phyloP scores from a whole-genome alignment of 345 rosid genomes.

The Pseudoturritis turrita region DNA sequence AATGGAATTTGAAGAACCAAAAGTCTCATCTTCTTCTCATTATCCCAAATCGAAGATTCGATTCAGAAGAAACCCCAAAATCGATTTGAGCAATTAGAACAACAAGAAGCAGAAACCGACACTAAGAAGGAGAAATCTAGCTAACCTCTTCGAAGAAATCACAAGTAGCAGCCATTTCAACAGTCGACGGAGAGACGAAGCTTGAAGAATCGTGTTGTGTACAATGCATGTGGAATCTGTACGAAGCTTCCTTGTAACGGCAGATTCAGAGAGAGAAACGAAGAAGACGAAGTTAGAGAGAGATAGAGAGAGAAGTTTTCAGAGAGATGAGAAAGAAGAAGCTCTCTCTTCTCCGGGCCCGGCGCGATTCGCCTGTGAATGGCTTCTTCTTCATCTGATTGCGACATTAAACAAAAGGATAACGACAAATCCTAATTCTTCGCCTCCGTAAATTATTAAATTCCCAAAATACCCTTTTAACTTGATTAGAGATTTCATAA shows the following conservation, averaged over 20 bases:
- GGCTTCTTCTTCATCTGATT: slow-evolving; percentile 19
- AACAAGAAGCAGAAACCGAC: neutral
- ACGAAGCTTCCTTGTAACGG: slow-evolving; percentile 7
- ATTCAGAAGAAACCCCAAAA: neutral
- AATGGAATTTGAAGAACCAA: neutral
- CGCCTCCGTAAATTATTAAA: neutral
- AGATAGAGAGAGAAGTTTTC: too few relatives aligned
- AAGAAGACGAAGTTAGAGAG: neutral
- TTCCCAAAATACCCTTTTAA: slow-evolving; percentile 23
- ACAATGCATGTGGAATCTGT: slow-evolving; percentile 18
- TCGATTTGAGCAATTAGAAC: neutral
- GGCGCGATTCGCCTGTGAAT: slow-evolving; percentile 39
- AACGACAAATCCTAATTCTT: slow-evolving; percentile 25
- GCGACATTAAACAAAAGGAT: slow-evolving; percentile 23
- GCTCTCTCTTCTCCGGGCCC: slow-evolving; percentile 9
- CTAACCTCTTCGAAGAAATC: slow-evolving; percentile 25
- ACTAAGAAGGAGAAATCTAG: slow-evolving; percentile 12
- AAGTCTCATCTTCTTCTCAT: neutral
- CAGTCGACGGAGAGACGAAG: neutral
- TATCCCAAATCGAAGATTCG: slow-evolving; percentile 1
- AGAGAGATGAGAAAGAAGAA: neutral
- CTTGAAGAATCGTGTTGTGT: neutral
- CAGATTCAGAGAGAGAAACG: slow-evolving; percentile 7
- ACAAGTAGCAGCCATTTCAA: slow-evolving; percentile 3
- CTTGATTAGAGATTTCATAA: neutral